Conservation (phyloP, 164 flowering plant genomes). For the Protea cynaroides region DNA sequence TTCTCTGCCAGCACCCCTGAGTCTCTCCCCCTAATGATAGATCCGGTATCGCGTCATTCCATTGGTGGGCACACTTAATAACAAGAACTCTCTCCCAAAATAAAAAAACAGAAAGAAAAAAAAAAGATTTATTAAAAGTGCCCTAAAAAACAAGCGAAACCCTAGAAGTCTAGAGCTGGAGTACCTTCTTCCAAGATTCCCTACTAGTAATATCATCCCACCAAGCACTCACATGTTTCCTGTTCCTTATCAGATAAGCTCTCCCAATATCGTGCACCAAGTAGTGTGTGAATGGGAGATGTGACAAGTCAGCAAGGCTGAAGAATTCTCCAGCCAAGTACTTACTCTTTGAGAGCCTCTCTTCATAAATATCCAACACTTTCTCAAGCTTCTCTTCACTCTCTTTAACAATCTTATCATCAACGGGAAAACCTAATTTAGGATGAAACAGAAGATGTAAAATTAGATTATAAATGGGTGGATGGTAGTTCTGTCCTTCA, state of each 20-base stretch:
- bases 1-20: too few relatives aligned
- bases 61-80: too few relatives aligned
- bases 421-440: slow-evolving; percentile 17
- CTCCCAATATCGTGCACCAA: slow-evolving; percentile 27
- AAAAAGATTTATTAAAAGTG: too few relatives aligned
- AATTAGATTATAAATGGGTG: slow-evolving; percentile 24
- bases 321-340: slow-evolving; percentile 61
- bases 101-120: too few relatives aligned
- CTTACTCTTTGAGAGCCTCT: slow-evolving; percentile 39
- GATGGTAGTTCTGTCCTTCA: slow-evolving; percentile 35
- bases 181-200: slow-evolving; percentile 27
- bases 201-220: slow-evolving; percentile 32
- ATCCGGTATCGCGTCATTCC: too few relatives aligned
- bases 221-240: slow-evolving; percentile 54
- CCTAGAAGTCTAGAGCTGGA: neutral
- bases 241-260: slow-evolving; percentile 32
- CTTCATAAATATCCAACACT: slow-evolving; percentile 47
- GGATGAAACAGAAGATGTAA: slow-evolving; percentile 26
- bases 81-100: too few relatives aligned
- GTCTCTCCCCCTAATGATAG: too few relatives aligned
- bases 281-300: slow-evolving; percentile 41
- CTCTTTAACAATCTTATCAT: slow-evolving; percentile 24
- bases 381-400: slow-evolving; percentile 40
- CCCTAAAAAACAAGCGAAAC: too few relatives aligned
- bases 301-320: slow-evolving; percentile 55